Evolutionary conservation across 345 rosid species (phyloP), one percentile per base, ranked within the genome.

Genomic region (Eucalyptus regnans): DNA sequence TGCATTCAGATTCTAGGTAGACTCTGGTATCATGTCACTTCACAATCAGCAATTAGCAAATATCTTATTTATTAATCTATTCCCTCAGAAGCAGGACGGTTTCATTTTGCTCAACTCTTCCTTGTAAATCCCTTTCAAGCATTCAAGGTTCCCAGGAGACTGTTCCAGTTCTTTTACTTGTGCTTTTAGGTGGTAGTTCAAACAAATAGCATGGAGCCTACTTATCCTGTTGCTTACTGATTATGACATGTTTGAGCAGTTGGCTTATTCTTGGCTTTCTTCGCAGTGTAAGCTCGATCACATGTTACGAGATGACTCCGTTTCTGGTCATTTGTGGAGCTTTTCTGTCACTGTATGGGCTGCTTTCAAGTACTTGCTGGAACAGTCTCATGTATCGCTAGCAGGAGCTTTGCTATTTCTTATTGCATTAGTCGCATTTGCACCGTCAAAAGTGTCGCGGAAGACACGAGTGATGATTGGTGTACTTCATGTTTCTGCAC

Each of bases 221-320:
- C 33, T 62, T 29, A 62, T 62, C 71, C 71, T 29, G 71, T 4
- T 29, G 71, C 71, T 62, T 62, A 13, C 86, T 51, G 41, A 49
- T 43, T 86, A 68, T 86, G 29, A n/a, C 14, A 62, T 62, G 71
- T 29, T 58, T 25, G 33, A 62, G 33, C 33, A 62, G 16, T 62
- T 29, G 66, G 56, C 76, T 90, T 60, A 49, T 50, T 37, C 27
- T 88, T 56, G 23, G 54, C 60, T 56, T 85, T 25, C 31, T 64
- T 93, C 90, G 93, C 94, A 98, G 99, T 98, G 99, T 91, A 94
- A 97, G 95, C 98, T 98, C 33, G 90, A 92, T 92, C 98, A 94
- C 93, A 91, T 97, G 87, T 92, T 95, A 92, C 95, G 92, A 94
- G 97, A 94, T 68, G 97, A 97, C 95, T 93, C 98, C n/a, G 94